A percentile compares a stretch with the other conserved stretches of the same genome.
phyloP scores from a whole-genome alignment of 805 yeast genomes.

The Monosporozyma unispora region DNA sequence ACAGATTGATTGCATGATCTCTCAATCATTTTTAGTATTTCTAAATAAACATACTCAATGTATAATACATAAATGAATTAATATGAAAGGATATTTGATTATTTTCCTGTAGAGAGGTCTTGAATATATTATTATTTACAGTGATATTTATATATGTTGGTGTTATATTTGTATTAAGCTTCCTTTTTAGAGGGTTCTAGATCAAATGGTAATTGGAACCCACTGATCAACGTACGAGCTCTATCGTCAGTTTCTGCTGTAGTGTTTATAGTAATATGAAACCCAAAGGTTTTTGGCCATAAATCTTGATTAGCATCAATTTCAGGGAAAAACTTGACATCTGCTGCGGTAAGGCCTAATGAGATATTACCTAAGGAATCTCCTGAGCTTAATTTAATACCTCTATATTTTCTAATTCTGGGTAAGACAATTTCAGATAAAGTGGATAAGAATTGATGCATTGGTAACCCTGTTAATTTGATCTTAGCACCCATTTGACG shows the following conservation, averaged over 20 bases:
- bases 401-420: conserved; percentile 77
- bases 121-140: not conserved
- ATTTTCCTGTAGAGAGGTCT: not conserved
- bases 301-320: conserved; percentile 82
- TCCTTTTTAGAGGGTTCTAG: not conserved
- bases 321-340: conserved; percentile 82
- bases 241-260: conserved; percentile 83
- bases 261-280: conserved; percentile 78
- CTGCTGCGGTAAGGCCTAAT: conserved; percentile 72
- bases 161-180: not conserved
- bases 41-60: not conserved
- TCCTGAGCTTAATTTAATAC: conserved; percentile 68
- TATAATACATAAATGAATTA: not conserved
- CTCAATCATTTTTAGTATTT: not conserved
- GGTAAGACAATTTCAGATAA: conserved; percentile 90
- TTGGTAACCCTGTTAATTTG: conserved; percentile 65
- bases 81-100: not conserved
- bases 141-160: not conserved
- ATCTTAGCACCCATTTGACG: conserved; percentile 87
- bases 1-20: not conserved
- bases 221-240: conserved; percentile 77
- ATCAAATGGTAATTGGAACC: conserved; percentile 69
- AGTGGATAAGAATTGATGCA: conserved; percentile 78
- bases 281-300: conserved; percentile 81
- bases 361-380: conserved; percentile 80